phyloP scores from a whole-genome alignment of 768 basidiomycete genomes.

The Lactarius sp. region DNA sequence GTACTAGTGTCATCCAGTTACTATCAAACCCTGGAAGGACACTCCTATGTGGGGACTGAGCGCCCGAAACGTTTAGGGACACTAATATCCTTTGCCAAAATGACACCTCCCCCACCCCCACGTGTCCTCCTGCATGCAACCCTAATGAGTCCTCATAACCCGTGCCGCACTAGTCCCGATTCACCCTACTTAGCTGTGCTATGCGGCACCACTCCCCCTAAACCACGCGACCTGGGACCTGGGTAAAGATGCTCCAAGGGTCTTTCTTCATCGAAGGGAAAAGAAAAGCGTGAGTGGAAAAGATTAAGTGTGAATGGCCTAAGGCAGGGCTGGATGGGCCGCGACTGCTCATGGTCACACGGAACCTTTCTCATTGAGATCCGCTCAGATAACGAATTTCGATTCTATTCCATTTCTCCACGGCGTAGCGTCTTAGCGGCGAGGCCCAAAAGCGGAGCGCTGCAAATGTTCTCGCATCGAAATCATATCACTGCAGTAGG shows the following conservation, averaged over 20 bases:
- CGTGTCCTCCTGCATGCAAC: not conserved
- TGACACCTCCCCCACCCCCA: not conserved
- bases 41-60: too few species aligned
- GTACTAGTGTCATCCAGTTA: not conserved
- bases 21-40: too few species aligned
- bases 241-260: not conserved
- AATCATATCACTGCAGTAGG: not conserved
- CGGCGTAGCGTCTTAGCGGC: not conserved
- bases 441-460: conserved; percentile 3
- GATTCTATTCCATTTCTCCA: too few species aligned
- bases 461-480: not conserved
- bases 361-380: too few species aligned
- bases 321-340: not conserved
- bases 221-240: too few species aligned
- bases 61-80: too few species aligned
- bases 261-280: not conserved
- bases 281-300: not conserved
- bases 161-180: not conserved
- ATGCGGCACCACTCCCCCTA: too few species aligned
- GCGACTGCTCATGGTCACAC: not conserved
- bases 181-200: too few species aligned
- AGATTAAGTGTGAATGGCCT: not conserved
- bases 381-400: too few species aligned
- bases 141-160: not conserved
- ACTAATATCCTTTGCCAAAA: too few species aligned